A percentile compares a stretch with the other conserved stretches of the same genome.
Evolutionary conservation across 805 yeast genomes (phyloP).

Genomic region (Sungouiozyma ichnusensis): DNA sequence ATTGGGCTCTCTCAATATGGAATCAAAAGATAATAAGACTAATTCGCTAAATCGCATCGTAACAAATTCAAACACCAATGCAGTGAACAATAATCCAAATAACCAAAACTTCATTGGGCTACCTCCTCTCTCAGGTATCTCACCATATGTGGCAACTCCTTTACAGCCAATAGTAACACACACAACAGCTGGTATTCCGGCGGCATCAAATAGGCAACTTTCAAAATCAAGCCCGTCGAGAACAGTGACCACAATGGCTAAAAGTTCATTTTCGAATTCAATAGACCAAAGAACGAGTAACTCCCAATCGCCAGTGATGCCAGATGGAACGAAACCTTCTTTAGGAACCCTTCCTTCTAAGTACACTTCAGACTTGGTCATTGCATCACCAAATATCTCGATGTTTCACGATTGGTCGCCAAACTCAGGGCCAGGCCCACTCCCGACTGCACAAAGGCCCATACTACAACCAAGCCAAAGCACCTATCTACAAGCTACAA

Average conservation of each 20-base stretch:
- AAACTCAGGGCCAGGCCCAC: neutral
- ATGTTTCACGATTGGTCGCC: slow-evolving; percentile 27
- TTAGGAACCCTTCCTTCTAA: slow-evolving; percentile 25
- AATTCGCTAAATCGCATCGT: neutral
- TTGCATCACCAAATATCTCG: slow-evolving; percentile 24
- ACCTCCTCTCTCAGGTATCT: slow-evolving; percentile 24
- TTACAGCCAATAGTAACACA: slow-evolving; percentile 17
- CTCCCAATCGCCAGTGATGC: neutral
- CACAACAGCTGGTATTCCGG: too few relatives aligned
- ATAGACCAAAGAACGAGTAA: neutral
- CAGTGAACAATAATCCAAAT: slow-evolving; percentile 1
- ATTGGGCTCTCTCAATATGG: slow-evolving; percentile 4
- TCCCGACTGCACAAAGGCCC: neutral
- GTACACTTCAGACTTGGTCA: slow-evolving; percentile 27
- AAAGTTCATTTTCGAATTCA: neutral
- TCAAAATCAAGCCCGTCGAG: neutral
- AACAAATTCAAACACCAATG: neutral
- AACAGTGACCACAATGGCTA: slow-evolving; percentile 3
- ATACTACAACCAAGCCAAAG: neutral
- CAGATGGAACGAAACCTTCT: slow-evolving; percentile 12
- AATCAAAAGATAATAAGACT: neutral
- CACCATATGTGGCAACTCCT: slow-evolving; percentile 29
- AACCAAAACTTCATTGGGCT: slow-evolving; percentile 10
- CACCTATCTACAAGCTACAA: neutral
- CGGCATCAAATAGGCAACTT: too few relatives aligned